Percentiles rank a stretch among this genome's conserved stretches.
These are phyloP conservation scores for Corylus avellana DNA, from an alignment of 306 rosid genomes.

Conservation along the genomic window DNA sequence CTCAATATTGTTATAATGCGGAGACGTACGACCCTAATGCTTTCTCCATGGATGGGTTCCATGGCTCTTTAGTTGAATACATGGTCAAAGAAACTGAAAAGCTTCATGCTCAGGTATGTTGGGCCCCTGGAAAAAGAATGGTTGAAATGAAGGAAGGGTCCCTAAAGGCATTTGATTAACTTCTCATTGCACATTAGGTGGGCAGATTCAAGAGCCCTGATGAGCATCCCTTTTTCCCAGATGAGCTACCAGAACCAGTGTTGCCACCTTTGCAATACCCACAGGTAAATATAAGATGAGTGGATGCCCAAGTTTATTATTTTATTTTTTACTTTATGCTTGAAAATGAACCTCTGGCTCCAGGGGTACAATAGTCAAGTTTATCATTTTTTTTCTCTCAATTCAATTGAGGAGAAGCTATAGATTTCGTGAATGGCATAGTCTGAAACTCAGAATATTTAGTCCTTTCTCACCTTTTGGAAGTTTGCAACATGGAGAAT, in stretches of 20 bases:
- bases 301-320: background rate
- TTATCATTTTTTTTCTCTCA: background rate
- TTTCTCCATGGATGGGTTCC: conserved; percentile 70
- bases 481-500: conserved; percentile 17
- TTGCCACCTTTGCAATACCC: conserved; percentile 87
- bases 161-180: conserved; percentile 22
- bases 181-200: conserved; percentile 49
- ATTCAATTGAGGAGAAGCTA: background rate
- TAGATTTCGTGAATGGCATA: background rate
- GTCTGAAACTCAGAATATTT: background rate
- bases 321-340: background rate
- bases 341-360: background rate
- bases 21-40: conserved; percentile 70
- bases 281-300: conserved; percentile 47
- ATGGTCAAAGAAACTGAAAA: conserved; percentile 84
- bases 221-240: conserved; percentile 88
- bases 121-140: conserved; percentile 11
- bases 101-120: conserved; percentile 78
- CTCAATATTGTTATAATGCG: conserved; percentile 67
- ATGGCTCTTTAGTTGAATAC: conserved; percentile 77
- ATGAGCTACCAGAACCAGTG: conserved; percentile 66
- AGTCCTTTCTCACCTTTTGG: conserved; percentile 12
- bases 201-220: conserved; percentile 95
- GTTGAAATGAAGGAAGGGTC: background rate
- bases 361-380: background rate